Percentiles rank a stretch among this genome's conserved stretches.
phyloP scores from a whole-genome alignment of 495 filamentous ascomycete species.

The Neurospora africana region DNA sequence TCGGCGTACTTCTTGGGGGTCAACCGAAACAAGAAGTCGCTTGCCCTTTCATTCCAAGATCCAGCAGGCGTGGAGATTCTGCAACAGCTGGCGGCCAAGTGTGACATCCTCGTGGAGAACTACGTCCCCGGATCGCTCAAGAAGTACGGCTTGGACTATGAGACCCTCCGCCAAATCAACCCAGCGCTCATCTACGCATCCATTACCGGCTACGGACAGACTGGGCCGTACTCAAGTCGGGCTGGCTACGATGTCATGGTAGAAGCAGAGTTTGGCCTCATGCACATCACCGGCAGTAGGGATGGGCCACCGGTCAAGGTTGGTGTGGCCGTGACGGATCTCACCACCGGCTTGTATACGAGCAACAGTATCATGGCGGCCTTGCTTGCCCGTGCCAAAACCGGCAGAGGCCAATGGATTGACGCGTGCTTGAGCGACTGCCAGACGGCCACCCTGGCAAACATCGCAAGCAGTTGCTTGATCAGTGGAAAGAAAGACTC shows the following conservation, averaged over 20 bases:
- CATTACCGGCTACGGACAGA: constrained; percentile 70
- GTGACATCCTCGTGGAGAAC: constrained; percentile 93
- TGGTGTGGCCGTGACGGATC: constrained; percentile 89
- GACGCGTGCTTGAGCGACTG: constrained; percentile 87
- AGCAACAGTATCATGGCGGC: constrained; percentile 95
- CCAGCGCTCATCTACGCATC: constrained; percentile 60
- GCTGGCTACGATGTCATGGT: constrained; percentile 99
- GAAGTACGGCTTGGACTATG: constrained; percentile 85
- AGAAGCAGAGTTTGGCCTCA: constrained; percentile 92
- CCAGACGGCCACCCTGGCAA: constrained; percentile 84
- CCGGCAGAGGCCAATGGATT: constrained; percentile 70
- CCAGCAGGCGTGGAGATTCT: constrained; percentile 73
- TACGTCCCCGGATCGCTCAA: constrained; percentile 85
- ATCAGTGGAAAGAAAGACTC: constrained; percentile 82
- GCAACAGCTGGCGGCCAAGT: constrained; percentile 70
- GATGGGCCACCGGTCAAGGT: constrained; percentile 94
- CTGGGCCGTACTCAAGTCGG: constrained; percentile 77
- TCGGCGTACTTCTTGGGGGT: constrained; percentile 89
- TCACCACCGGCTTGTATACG: constrained; percentile 96
- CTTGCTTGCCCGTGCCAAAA: constrained; percentile 52
- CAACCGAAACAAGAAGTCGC: constrained; percentile 92
- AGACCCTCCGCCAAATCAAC: constrained; percentile 67
- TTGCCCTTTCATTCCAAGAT: constrained; percentile 84
- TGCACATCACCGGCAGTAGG: constrained; percentile 89
- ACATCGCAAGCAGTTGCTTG: constrained; percentile 84